Evolutionary conservation across 306 rosid species (phyloP), one percentile per base, ranked within the genome.

Genomic region (Malus sieversii): DNA sequence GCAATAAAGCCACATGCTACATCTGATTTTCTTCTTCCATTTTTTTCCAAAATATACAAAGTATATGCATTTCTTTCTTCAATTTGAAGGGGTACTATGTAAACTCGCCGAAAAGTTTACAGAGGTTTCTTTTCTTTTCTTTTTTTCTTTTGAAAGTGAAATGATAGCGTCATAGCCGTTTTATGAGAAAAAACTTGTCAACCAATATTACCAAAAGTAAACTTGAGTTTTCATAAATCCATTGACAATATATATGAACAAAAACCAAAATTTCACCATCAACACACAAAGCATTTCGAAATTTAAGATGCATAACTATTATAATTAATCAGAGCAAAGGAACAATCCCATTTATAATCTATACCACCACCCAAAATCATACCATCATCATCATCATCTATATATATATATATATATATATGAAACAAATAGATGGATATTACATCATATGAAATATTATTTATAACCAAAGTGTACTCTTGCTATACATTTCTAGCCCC

Each of bases 401-500:
- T 25, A 25, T 25, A 25, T 25, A 25, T 33, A 1, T 33, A 4
- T 32, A 33, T 33, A 33, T 35, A 35, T 35, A 35, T 77, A 81
- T 79, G 70, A 85, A 85, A 85, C 71, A 85, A 87, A 84, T 82
- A 91, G 88, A 59, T 73, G 68, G 84, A 76, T 62, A 76, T 44
- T 29, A 74, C 87, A 85, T 81, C 77, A 81, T 59, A 58, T 19
- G 86, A 83, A 88, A 86, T 79, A 84, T 48, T 35, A 15, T 35
- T 33, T 11, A 73, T 10, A 51, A 58, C 13, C 16, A 23, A 25
- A 82, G 86, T 83, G 76, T 87, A 58, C 87, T 84, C 88, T 77
- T 72, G 85, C 92, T 91, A 91, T 91, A 91, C 97, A 89, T 89
- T 83, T 89, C 84, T 85, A 89, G 65, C 83, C 80, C 68, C 68